phyloP scores from a whole-genome alignment of 257 asterid species.

The Solanum gracilifrons region DNA sequence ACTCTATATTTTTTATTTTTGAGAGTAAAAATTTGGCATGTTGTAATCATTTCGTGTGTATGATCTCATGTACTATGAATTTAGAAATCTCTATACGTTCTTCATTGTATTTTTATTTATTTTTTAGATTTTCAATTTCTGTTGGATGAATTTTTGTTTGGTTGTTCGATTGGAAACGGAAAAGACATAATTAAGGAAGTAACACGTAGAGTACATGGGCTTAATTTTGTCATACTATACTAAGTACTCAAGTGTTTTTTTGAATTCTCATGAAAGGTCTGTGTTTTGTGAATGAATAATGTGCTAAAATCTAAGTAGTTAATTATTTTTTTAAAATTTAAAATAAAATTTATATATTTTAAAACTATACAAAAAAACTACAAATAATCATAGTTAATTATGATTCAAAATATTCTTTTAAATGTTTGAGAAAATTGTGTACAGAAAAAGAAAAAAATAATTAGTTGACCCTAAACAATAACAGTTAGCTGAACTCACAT shows the following conservation, averaged over 20 bases:
- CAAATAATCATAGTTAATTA: background rate
- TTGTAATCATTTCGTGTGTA: background rate
- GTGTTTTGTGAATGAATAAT: background rate
- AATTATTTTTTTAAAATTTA: no score
- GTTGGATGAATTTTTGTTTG: background rate
- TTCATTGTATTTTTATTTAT: background rate
- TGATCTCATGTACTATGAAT: background rate
- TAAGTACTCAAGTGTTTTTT: background rate
- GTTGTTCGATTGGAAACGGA: background rate
- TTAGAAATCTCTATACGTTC: background rate
- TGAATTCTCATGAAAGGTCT: background rate
- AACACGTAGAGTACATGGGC: background rate
- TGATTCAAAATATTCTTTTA: background rate
- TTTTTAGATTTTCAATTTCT: background rate
- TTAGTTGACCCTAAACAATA: background rate
- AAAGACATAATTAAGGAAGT: background rate
- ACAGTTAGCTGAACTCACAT: background rate
- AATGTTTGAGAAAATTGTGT: background rate
- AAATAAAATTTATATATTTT: no score
- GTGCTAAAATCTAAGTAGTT: background rate
- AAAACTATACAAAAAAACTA: no score
- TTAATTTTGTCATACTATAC: background rate
- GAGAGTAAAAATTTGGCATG: no score
- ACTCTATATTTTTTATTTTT: no score
- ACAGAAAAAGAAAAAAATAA: background rate